These are phyloP conservation scores for Aspergillus novofumigatus DNA, from an alignment of 2,329 filamentous ascomycete species.

Conservation along the genomic window DNA sequence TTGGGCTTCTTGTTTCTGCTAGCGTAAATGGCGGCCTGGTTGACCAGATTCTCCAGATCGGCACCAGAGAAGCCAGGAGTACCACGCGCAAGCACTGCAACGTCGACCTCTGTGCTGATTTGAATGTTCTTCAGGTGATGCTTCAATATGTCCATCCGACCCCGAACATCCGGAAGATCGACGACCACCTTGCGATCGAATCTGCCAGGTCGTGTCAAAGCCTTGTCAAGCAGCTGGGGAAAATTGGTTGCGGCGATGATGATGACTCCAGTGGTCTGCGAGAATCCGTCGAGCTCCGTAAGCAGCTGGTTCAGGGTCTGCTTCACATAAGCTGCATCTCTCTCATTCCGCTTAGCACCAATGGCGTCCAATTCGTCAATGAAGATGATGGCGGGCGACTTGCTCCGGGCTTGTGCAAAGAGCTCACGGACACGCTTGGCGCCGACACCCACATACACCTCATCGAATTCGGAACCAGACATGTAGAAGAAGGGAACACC, in stretches of 20 bases:
- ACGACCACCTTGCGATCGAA: constrained; percentile 93
- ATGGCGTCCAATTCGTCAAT: constrained; percentile 94
- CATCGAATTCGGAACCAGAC: constrained; percentile 98
- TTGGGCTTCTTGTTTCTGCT: constrained; percentile 75
- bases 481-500: constrained; percentile 99
- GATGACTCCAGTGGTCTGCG: constrained; percentile 89
- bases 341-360: constrained; percentile 85
- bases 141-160: constrained; percentile 85
- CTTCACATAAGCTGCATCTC: constrained; percentile 91
- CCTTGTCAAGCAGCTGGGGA: constrained; percentile 89
- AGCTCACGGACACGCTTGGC: constrained; percentile 93
- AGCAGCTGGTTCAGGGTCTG: constrained; percentile 96
- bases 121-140: constrained; percentile 93
- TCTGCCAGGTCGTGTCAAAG: constrained; percentile 85
- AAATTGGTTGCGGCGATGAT: constrained; percentile 97
- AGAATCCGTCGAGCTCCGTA: constrained; percentile 95
- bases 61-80: constrained; percentile 92
- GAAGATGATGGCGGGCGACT: constrained; percentile 90
- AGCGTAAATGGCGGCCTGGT: constrained; percentile 92
- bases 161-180: constrained; percentile 84
- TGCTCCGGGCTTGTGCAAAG: constrained; percentile 75
- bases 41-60: constrained; percentile 93
- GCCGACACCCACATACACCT: constrained; percentile 95
- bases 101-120: constrained; percentile 72
- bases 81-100: constrained; percentile 76